Evolutionary conservation across 129 eudicot species (phyloP), one percentile per base, ranked within the genome.

Genomic region (Escallonia herrerae): DNA sequence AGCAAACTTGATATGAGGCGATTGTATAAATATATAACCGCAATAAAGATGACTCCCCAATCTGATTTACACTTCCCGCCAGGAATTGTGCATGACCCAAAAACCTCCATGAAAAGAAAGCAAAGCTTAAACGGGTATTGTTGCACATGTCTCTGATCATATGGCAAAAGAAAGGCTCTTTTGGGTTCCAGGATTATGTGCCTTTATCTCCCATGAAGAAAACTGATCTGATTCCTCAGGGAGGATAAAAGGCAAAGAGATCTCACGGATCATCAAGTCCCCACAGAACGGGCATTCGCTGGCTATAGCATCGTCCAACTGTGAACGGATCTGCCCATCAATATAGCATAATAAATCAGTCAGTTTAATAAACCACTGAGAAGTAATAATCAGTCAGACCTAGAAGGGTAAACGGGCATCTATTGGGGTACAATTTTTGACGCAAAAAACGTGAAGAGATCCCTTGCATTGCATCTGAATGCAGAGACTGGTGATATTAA

Each of bases 231-330:
- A 71, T 77, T 93, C 96, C 58, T 79, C 87, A 2, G 81, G 91
- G 57, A 75, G 80, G 65, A 88, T 80, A 72, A 93, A 93, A 53
- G 96, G 95, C 78, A 79, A 73, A 3, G 95, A 88, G 15, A 93
- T 89, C 80, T 93, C 98, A 40, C 73, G 81, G 60, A 93, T 93
- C 98, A 93, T 93, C 66, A 93, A 67, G 60, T 88, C 96, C 67
- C 98, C 98, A 65, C 98, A 93, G 79, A 79, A 93, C 33, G 98
- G 96, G 71, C 98, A 93, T 64, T 93, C 98, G 65, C 95, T 86
- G 14, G 96, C 98, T 62, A 93, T 72, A 56, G 95, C 95, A 78
- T 93, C 96, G 41, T 88, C 96, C 79, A 93, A 76, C 65, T 89
- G 91, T 13, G 96, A 88, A 50, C 95, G 91, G 15, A 89, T 82